A percentile compares a stretch with the other conserved stretches of the same genome.
Conservation (phyloP, 495 filamentous ascomycete genomes). For the Xylaria grammica region DNA sequence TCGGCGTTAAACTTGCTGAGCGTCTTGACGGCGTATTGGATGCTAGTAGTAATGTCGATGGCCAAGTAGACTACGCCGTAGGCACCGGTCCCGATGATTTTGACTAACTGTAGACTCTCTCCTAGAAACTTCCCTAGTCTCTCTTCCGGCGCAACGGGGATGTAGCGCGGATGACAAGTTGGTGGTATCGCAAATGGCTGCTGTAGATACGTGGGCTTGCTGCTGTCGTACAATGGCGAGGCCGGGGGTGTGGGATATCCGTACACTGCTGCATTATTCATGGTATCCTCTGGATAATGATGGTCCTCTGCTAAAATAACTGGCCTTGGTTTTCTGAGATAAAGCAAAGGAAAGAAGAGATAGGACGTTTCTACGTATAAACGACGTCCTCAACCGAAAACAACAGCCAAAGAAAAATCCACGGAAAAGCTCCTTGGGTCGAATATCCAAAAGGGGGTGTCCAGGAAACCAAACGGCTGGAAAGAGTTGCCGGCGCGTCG, state of each 20-base stretch:
- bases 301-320: constrained; percentile 35
- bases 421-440: constrained; percentile 39
- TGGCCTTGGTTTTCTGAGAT: constrained; percentile 21
- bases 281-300: constrained; percentile 43
- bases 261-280: constrained; percentile 60
- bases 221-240: constrained; percentile 53
- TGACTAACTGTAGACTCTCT: constrained; percentile 78
- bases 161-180: constrained; percentile 41
- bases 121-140: constrained; percentile 85
- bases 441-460: constrained; percentile 23
- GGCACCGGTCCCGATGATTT: constrained; percentile 89
- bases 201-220: constrained; percentile 45
- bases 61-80: constrained; percentile 98
- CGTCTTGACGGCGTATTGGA: constrained; percentile 93
- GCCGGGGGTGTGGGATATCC: constrained; percentile 60
- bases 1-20: constrained; percentile 79
- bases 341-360: constrained; percentile 37
- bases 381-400: constrained; percentile 32
- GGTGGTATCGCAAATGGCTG: constrained; percentile 40
- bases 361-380: constrained; percentile 33
- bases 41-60: constrained; percentile 80
- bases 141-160: constrained; percentile 70
- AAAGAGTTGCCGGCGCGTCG: constrained; percentile 22
- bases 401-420: constrained; percentile 29
- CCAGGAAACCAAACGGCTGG: constrained; percentile 28